Evolutionary conservation across 352 stramenopile genomes (phyloP), one percentile per base, ranked within the genome.

Genomic region (Pythium graminicola): DNA sequence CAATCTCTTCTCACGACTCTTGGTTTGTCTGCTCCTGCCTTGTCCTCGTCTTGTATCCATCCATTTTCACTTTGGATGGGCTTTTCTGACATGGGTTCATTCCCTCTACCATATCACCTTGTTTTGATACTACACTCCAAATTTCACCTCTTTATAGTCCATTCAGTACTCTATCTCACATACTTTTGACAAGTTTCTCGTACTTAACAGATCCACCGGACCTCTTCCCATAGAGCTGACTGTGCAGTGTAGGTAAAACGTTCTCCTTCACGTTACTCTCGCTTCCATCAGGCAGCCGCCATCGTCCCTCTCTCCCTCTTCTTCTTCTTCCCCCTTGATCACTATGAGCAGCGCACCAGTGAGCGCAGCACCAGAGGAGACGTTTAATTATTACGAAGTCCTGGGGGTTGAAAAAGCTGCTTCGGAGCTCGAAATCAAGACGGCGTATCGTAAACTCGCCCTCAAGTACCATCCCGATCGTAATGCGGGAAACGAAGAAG

Each of bases 401-500:
- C 65, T 99, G 35, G 94, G 94, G 47, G 81, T 96, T 26, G 82
- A 92, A 26, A 87, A 86, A 55, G 79, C 81, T 35, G 72, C 86
- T 29, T 93, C 81, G 29, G 83, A 94, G 64, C 73, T 93, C 49
- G 86, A 96, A 62, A 95, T 96, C 67, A 95, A 95, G 65, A 75
- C 67, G 17, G 77, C 84, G 23, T 96, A 95, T 74, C 77, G 81
- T 47, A 95, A 94, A 67, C 67, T 95, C 36, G 84, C 83, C 53
- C 80, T 94, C 61, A 93, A 95, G 67, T 90, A 88, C 59, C 86
- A 96, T 54, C 86, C 86, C 17, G 86, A 96, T 60, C 81, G 84
- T 55, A 93, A 95, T 44, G 76, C 76, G 20, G 84, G 85, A 56
- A 86, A 76, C 19, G 65, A 68, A 35, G 83, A 90, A 19, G 83